A percentile compares a stretch with the other conserved stretches of the same genome.
These are phyloP conservation scores for Aspergillus glaucus DNA, from an alignment of 2,329 filamentous ascomycete genomes.

Conservation along the genomic window DNA sequence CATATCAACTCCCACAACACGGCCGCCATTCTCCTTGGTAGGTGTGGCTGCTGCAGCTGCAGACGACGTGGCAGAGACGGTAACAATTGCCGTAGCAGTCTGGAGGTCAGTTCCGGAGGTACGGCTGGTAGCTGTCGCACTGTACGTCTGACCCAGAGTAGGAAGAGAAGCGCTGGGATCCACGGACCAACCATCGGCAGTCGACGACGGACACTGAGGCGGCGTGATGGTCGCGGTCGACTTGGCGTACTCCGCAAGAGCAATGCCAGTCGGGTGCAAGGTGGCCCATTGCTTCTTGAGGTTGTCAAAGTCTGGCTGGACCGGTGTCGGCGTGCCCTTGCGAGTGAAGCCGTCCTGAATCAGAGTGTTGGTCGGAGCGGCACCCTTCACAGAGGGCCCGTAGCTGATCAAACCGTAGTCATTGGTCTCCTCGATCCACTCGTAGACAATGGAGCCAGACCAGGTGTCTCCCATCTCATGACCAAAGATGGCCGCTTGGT, in stretches of 20 bases:
- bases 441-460: constrained; percentile 79
- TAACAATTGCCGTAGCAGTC: constrained; percentile 8
- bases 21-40: constrained; percentile 9
- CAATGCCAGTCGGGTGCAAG: constrained; percentile 62
- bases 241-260: constrained; percentile 59
- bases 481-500: constrained; percentile 73
- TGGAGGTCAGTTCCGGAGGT: constrained; percentile 3
- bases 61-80: constrained; percentile 1
- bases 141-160: constrained; percentile 53
- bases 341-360: constrained; percentile 62
- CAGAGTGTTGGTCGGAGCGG: constrained; percentile 48
- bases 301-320: constrained; percentile 71
- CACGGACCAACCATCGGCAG: constrained; percentile 64
- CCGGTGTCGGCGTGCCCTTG: constrained; percentile 65
- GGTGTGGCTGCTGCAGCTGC: constrained; percentile 6
- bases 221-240: constrained; percentile 56
- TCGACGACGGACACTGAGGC: constrained; percentile 64
- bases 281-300: constrained; percentile 71
- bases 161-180: constrained; percentile 65
- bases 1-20: constrained; percentile 12
- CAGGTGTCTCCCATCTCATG: constrained; percentile 61
- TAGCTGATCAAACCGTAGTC: constrained; percentile 77
- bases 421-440: constrained; percentile 83
- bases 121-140: constrained; percentile 2
- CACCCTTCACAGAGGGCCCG: constrained; percentile 52